Base-by-base conservation (phyloP, 2,329 filamentous ascomycete species). In the Exophiala alcalophila region DNA sequence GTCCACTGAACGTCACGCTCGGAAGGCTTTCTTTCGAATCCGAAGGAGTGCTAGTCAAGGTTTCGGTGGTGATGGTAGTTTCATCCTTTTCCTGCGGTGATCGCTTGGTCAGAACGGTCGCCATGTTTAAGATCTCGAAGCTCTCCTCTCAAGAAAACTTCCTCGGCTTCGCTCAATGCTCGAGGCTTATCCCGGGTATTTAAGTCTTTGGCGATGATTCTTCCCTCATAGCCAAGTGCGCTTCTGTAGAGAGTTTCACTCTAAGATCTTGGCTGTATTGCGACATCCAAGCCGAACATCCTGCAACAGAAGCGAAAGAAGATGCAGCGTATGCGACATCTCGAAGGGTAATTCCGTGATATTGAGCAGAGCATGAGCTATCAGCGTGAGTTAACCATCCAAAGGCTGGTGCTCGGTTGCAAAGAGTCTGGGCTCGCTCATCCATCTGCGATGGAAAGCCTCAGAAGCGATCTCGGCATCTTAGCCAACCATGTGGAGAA, bases 21-120 rank as follows among this genome's bases (percentile, higher is more conserved):
- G 21, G 40, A 8, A 35, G 30, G 25, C 33, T 31, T 6, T 37
- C 40, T 12, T 42, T 27, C 24, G 39, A 42, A 29, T 35, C 31
- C 9, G 39, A 42, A 7, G 28, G 27, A 32, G 5, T 32, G 9
- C 16, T 16, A 20, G 14, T 14, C 11, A 20, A 23, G 3, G 9
- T 14, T 11, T 26, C 15, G 4, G 7, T 23, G 7, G 15, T 29
- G 10, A 38, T 20, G 4, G 23, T 19, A 5, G 11, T 19, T 20
- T 29, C 24, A 6, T 23, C 33, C 20, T 26, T 36, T n/a, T 36
- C 33, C n/a, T 16, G 23, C 33, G 7, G 33, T 20, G 16, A 6
- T n/a, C 18, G 30, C 23, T 15, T 16, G 23, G 5, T n/a, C 3
- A 32, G 23, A 21, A 32, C 30, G 14, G 30, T 32, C 16, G 30